Conservation (phyloP, 495 filamentous ascomycete genomes). For the Penicillium paradoxum region DNA sequence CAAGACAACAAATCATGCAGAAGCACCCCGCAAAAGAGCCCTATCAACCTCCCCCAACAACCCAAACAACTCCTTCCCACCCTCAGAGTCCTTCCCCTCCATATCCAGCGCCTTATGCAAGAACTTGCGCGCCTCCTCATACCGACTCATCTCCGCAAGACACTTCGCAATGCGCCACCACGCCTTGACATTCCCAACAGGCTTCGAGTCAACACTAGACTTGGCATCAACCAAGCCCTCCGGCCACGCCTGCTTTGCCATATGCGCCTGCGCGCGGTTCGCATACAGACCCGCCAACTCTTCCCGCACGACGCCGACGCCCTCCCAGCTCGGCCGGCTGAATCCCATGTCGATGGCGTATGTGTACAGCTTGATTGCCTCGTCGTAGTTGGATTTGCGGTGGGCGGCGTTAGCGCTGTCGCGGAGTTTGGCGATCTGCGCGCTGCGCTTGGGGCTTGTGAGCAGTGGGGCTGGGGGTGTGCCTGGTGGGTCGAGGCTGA, state of each 20-base stretch:
- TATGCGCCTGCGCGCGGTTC: constrained; percentile 87
- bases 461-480: not conserved
- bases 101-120: constrained; percentile 72
- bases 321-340: constrained; percentile 80
- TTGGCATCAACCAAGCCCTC: constrained; percentile 82
- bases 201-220: constrained; percentile 83
- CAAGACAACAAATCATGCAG: constrained; percentile 1
- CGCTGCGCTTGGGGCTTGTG: constrained; percentile 64
- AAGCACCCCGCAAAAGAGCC: constrained; percentile 27
- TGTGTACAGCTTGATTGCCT: constrained; percentile 76
- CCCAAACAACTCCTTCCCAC: constrained; percentile 54
- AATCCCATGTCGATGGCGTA: constrained; percentile 85
- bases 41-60: constrained; percentile 67
- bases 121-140: constrained; percentile 75
- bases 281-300: constrained; percentile 74
- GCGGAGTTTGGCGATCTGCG: constrained; percentile 84
- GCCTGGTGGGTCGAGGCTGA: constrained; percentile 41
- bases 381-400: constrained; percentile 65
- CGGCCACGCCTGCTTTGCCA: constrained; percentile 71
- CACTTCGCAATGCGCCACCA: constrained; percentile 85
- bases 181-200: constrained; percentile 81
- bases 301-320: constrained; percentile 70
- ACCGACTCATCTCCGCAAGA: constrained; percentile 83
- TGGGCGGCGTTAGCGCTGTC: constrained; percentile 78
- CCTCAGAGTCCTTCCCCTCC: constrained; percentile 65